Conservation (phyloP, 768 basidiomycete genomes). For the Leucocoprinus birnbaumii region DNA sequence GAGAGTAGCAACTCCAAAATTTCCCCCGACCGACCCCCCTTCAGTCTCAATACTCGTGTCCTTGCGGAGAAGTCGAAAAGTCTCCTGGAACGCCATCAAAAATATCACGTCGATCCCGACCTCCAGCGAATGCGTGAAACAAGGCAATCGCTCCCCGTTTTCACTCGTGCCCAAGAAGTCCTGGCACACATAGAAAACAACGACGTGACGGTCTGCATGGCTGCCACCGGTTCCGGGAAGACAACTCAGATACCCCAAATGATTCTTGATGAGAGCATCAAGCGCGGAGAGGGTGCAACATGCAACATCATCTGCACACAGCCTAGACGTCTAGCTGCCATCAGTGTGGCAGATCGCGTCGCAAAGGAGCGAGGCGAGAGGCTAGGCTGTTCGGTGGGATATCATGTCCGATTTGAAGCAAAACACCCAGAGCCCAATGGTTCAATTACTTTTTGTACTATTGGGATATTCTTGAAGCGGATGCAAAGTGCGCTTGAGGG, state of each 20-base stretch:
- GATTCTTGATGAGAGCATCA: constrained; percentile 81
- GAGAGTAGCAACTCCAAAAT: background rate
- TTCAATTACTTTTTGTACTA: constrained; percentile 89
- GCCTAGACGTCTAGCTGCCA: constrained; percentile 87
- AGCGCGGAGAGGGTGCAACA: constrained; percentile 70
- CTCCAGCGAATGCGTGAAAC: constrained; percentile 65
- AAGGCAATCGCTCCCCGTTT: constrained; percentile 73
- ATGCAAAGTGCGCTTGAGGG: constrained; percentile 72
- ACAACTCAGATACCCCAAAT: constrained; percentile 95
- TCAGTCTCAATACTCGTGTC: constrained; percentile 1
- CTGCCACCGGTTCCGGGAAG: constrained; percentile 89
- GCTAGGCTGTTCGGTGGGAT: constrained; percentile 75
- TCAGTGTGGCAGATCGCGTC: constrained; percentile 88
- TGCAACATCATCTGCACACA: constrained; percentile 95
- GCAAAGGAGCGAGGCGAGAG: constrained; percentile 82
- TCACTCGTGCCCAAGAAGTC: constrained; percentile 62
- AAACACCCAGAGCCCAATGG: constrained; percentile 79
- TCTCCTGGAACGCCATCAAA: constrained; percentile 49
- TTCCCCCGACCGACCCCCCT: constrained; percentile 4
- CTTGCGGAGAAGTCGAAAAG: constrained; percentile 52
- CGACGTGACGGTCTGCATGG: constrained; percentile 88
- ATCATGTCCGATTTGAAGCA: constrained; percentile 89
- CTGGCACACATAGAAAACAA: constrained; percentile 67
- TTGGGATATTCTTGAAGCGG: constrained; percentile 84
- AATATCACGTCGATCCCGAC: constrained; percentile 58